Evolutionary conservation across 2,329 filamentous ascomycete genomes (phyloP).

Genomic region (Fusarium agapanthi): DNA sequence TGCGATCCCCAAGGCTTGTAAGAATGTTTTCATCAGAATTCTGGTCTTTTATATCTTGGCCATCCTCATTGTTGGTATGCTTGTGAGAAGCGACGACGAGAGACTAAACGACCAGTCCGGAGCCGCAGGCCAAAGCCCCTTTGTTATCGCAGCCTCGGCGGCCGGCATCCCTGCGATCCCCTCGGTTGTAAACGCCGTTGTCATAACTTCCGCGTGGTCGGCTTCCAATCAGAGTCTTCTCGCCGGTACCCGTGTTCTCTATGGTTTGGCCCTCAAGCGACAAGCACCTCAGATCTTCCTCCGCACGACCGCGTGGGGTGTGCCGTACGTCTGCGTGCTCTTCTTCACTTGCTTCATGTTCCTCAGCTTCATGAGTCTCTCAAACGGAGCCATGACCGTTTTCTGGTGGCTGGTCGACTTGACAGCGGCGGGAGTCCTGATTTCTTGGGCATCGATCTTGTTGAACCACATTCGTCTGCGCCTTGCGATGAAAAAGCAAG

Average conservation of each 20-base stretch:
- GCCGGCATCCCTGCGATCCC: conserved; percentile 74
- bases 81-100: conserved; percentile 68
- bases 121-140: conserved; percentile 60
- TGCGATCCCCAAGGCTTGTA: conserved; percentile 64
- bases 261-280: conserved; percentile 66
- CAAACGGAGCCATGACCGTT: conserved; percentile 66
- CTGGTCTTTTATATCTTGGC: conserved; percentile 70
- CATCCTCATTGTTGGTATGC: conserved; percentile 75
- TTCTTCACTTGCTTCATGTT: conserved; percentile 63
- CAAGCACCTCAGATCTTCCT: conserved; percentile 67
- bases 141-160: conserved; percentile 75
- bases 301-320: conserved; percentile 67
- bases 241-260: conserved; percentile 66
- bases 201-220: conserved; percentile 77
- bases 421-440: conserved; percentile 68
- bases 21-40: conserved; percentile 66
- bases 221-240: conserved; percentile 73
- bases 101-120: conserved; percentile 59
- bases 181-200: conserved; percentile 78
- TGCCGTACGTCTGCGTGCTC: conserved; percentile 68
- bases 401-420: conserved; percentile 73
- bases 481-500: conserved; percentile 63
- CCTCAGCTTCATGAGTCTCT: conserved; percentile 66
- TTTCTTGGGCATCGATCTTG: conserved; percentile 70
- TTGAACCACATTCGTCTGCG: conserved; percentile 67